Evolutionary conservation across 78 protist genomes (phyloP).

Genomic region (Fonticula alba): DNA sequence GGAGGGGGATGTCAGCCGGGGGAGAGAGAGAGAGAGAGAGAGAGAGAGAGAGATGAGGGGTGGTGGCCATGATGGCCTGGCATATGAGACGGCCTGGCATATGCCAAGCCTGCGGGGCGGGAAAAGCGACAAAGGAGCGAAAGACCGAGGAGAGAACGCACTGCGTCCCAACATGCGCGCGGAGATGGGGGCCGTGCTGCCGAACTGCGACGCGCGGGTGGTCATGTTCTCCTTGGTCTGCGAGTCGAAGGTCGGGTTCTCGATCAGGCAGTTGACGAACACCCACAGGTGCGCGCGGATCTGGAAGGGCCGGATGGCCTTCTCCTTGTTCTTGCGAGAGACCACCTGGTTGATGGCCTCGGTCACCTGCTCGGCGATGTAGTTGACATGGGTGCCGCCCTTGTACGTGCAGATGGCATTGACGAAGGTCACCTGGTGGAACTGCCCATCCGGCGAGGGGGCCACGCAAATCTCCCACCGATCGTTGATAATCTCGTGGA

Average conservation of each 20-base stretch:
- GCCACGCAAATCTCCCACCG: conserved; percentile 25
- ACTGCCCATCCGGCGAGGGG: conserved; percentile 23
- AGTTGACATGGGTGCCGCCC: conserved; percentile 93
- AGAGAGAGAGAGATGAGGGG: not conserved
- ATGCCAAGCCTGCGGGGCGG: no score
- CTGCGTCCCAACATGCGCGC: conserved; percentile 27
- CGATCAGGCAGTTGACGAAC: conserved; percentile 82
- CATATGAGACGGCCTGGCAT: conserved; percentile 14
- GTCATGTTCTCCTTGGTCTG: conserved; percentile 87
- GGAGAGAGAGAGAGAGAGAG: not conserved
- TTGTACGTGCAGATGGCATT: conserved; percentile 80
- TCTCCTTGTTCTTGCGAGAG: conserved; percentile 24
- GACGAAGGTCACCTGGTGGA: conserved; percentile 75
- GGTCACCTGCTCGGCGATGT: conserved; percentile 45
- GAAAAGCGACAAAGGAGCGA: no score
- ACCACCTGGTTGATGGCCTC: not conserved
- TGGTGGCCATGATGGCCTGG: conserved; percentile 1
- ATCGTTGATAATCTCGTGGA: conserved; percentile 9
- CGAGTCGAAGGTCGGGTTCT: conserved; percentile 92
- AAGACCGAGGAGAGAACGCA: conserved; percentile 45
- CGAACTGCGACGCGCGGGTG: conserved; percentile 44
- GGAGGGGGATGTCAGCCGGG: no score
- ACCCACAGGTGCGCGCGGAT: conserved; percentile 54
- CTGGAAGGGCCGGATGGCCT: conserved; percentile 40
- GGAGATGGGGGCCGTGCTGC: no score